Base-by-base conservation (phyloP, 1,284 basidiomycete species). In the Schizophyllum amplum region DNA sequence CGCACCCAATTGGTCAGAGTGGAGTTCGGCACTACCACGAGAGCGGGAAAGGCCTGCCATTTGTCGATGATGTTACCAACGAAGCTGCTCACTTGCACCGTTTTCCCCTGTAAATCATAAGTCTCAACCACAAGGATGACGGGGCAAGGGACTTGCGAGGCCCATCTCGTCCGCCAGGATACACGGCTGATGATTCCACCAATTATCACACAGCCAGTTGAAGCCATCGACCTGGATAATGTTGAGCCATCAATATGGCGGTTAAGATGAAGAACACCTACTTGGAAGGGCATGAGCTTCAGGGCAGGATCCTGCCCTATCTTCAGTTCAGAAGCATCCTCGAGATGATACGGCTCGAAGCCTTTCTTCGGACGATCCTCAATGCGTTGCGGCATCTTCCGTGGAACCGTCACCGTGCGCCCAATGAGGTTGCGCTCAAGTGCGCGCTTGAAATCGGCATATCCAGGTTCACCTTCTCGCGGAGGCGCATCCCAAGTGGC, bases 141-240 rank as follows among this genome's bases (percentile, higher is more conserved):
- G 57, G 27, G 21, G 53, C 55, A 27, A 47, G 13, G 13, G 33
- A 70, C 82, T 59, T 69, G 90, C 90, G 63, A 95, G 71, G 55
- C 93, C 94, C 96, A 99, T 98, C 72, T 98, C 96, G 67, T 99
- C 96, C 2, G 95, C 94, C n/a, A 98, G 80, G 62, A 98, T 98
- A 63, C 90, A 94, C 46, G 87, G 85, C 61, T 94, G 92, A 50
- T 81, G 78, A 62, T 84, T 86, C 82, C 86, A 92, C 89, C 94
- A 94, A 64, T 96, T 94, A 65, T 86, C 81, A 60, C 84, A 84
- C 25, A 98, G 77, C 94, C 95, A 98, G 61, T 95, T 95, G 60
- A 98, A 85, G 4, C 96, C 95, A 54, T 94, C 87, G 23, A 96
- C 79, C 86, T 95, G 67, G 23, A 49, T 22, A 56, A 48, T 7